Evolutionary conservation across 805 yeast genomes (phyloP), one percentile per base, ranked within the genome.

Genomic region (Cyberlindnera mrakii): DNA sequence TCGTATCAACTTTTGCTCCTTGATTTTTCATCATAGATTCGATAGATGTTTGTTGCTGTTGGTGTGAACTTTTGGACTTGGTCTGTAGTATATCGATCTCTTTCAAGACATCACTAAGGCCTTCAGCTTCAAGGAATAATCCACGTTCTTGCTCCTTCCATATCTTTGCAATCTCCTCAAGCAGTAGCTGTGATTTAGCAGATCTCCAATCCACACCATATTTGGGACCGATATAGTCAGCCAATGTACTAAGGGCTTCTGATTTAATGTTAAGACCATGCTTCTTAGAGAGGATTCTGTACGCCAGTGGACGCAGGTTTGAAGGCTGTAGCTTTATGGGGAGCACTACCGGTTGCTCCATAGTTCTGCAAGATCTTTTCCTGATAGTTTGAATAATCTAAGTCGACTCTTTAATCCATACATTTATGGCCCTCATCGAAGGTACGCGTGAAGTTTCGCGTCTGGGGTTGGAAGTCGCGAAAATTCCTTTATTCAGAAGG

Each of bases 131-230:
- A 2, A 91, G 70, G 52, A 91, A 91, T 7, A 89, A 56, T 0
- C 96, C 96, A 35, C 91, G 70, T 43, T 87, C 96, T 56, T 89
- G 96, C 37, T 78, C 85, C 54, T 88, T 89, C 98, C 98, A 91
- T 4, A 76, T 53, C 32, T 74, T 69, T 3, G 95, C 96, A 15
- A 91, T 72, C 8, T 80, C 82, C 55, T 93, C 98, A 19, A 91
- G 58, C 51, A 80, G 75, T 41, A 67, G 60, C 53, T 81, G 85
- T 1, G 87, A 71, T 44, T 71, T 70, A 0, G 77, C 67, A 9
- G 84, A 76, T 53, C 85, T 75, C 98, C 99, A 91, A 39, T 88
- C 89, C 7, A 75, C 76, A 10, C 98, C 98, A 62, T 81, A 90
- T 35, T 74, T 73, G 34, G 70, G 71, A 3, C 97, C 93, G 20